Conservation (phyloP, 2,329 filamentous ascomycete genomes). For the Cladosporium colombiae region DNA sequence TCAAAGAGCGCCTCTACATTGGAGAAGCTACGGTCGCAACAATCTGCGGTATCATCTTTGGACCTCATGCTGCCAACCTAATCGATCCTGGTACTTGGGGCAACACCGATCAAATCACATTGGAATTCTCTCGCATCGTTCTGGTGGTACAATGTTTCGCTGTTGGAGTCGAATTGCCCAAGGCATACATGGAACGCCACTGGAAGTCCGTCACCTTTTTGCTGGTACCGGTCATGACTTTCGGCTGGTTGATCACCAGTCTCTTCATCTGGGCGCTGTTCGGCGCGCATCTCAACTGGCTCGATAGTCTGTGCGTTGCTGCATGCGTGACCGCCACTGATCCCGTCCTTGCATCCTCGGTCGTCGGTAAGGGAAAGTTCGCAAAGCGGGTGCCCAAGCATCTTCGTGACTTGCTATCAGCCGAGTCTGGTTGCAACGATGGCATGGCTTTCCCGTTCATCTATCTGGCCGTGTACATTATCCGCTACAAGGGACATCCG, state of each 20-base stretch:
- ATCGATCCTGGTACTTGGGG: slow-evolving; percentile 78
- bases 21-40: slow-evolving; percentile 96
- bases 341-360: slow-evolving; percentile 92
- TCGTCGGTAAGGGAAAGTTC: slow-evolving; percentile 98
- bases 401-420: slow-evolving; percentile 89
- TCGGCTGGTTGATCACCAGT: slow-evolving; percentile 89
- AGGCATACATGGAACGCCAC: slow-evolving; percentile 96
- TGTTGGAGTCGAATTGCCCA: slow-evolving; percentile 85
- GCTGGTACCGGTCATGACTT: slow-evolving; percentile 94
- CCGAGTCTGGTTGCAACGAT: slow-evolving; percentile 98
- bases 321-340: slow-evolving; percentile 97
- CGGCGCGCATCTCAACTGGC: slow-evolving; percentile 74
- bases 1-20: slow-evolving; percentile 98
- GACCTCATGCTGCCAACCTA: slow-evolving; percentile 77
- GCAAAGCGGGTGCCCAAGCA: slow-evolving; percentile 97
- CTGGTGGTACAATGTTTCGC: slow-evolving; percentile 91
- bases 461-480: slow-evolving; percentile 87
- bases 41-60: slow-evolving; percentile 83
- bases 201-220: slow-evolving; percentile 90
- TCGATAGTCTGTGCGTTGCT: slow-evolving; percentile 82
- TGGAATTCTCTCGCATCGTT: slow-evolving; percentile 87
- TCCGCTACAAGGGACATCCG: slow-evolving; percentile 73
- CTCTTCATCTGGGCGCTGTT: slow-evolving; percentile 92
- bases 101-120: slow-evolving; percentile 79
- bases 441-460: slow-evolving; percentile 99